These are phyloP conservation scores for Sporothrix euskadiensis DNA, from an alignment of 2,329 filamentous ascomycete genomes.

Conservation along the genomic window DNA sequence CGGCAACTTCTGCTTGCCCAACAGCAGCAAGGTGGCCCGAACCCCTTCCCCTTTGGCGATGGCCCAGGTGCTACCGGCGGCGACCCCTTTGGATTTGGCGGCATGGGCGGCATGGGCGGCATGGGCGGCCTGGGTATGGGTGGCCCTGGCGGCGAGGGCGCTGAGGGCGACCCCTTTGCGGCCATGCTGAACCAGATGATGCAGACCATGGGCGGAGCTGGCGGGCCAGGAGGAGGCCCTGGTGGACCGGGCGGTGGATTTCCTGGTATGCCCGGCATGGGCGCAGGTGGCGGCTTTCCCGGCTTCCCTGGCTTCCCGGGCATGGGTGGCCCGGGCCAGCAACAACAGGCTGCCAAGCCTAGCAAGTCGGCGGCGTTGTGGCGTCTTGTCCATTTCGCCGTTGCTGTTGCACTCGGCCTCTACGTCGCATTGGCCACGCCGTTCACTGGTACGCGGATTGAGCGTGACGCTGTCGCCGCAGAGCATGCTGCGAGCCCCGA, in stretches of 20 bases:
- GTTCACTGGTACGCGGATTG: slow-evolving; percentile 66
- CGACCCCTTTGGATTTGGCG: slow-evolving; percentile 23
- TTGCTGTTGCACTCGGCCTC: slow-evolving; percentile 67
- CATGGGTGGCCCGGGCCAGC: slow-evolving; percentile 33
- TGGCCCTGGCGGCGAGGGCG: slow-evolving; percentile 33
- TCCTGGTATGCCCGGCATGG: slow-evolving; percentile 41
- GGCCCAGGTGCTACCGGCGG: slow-evolving; percentile 18
- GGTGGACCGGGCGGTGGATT: slow-evolving; percentile 33
- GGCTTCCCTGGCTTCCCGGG: slow-evolving; percentile 33
- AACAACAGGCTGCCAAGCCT: slow-evolving; percentile 40
- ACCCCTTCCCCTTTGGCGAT: slow-evolving; percentile 25
- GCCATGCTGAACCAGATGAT: slow-evolving; percentile 77
- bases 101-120: slow-evolving; percentile 29
- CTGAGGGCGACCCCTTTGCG: slow-evolving; percentile 66
- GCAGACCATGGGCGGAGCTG: slow-evolving; percentile 46
- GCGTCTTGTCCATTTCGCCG: slow-evolving; percentile 71
- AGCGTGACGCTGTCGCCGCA: slow-evolving; percentile 52
- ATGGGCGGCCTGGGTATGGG: slow-evolving; percentile 33
- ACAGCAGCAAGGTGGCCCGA: slow-evolving; percentile 33
- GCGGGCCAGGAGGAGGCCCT: slow-evolving; percentile 34
- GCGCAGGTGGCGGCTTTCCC: neutral
- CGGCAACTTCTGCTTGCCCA: slow-evolving; percentile 60
- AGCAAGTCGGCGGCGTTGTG: slow-evolving; percentile 54
- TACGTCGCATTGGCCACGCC: slow-evolving; percentile 69
- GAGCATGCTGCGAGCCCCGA: slow-evolving; percentile 37